Percentiles rank a stretch among this genome's conserved stretches.
Conservation (phyloP, 2,329 filamentous ascomycete genomes). For the Hypoxylon sp. region DNA sequence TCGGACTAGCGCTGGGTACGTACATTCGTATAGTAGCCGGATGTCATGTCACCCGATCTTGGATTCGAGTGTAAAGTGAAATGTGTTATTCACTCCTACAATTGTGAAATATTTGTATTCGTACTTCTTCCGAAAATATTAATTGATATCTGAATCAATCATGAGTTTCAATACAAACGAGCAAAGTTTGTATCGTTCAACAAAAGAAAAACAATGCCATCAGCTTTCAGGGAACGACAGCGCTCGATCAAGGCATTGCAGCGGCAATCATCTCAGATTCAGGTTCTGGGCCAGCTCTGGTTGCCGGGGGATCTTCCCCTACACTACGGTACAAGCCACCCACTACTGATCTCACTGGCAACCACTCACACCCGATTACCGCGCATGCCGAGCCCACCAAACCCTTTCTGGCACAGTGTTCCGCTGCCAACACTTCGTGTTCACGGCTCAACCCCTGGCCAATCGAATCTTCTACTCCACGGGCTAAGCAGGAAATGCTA, state of each 20-base stretch:
- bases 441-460: constrained; percentile 34
- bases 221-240: constrained; percentile 16
- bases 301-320: constrained; percentile 27
- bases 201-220: constrained; percentile 12
- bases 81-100: constrained; percentile 2
- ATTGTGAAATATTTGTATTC: constrained; percentile 2
- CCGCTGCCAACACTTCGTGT: constrained; percentile 45
- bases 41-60: constrained; percentile 29
- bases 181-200: neutral
- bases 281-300: constrained; percentile 25
- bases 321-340: constrained; percentile 10
- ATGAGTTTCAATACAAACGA: neutral
- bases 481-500: constrained; percentile 32
- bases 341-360: constrained; percentile 38
- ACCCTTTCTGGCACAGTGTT: constrained; percentile 35
- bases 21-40: constrained; percentile 3
- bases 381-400: constrained; percentile 36
- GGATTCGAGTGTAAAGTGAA: constrained; percentile 10
- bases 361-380: constrained; percentile 38
- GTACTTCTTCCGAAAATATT: neutral
- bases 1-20: constrained; percentile 11
- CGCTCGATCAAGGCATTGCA: constrained; percentile 35
- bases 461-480: constrained; percentile 41
- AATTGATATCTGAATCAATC: neutral
- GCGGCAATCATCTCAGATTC: constrained; percentile 28